Evolutionary conservation across 352 stramenopile species (phyloP), one percentile per base, ranked within the genome.

Genomic region (Phytophthora citrophthora): DNA sequence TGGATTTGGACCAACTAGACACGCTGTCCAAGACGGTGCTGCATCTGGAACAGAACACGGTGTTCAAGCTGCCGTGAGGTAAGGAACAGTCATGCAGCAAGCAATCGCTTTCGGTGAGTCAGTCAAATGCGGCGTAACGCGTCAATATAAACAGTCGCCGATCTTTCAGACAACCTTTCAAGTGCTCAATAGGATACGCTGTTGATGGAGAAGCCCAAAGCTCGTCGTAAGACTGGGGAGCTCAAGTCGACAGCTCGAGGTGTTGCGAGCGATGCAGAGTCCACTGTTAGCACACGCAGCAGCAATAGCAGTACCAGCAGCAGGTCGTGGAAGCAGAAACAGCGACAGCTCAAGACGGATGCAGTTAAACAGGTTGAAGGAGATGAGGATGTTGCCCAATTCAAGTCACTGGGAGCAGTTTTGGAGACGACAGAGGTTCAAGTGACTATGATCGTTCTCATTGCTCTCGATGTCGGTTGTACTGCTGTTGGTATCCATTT

Each of bases 41-140:
- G 40, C 80, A 90, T 70, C 68, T 91, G 61, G 83, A 91, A 69
- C 78, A 90, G 64, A 88, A 77, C 64, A 91, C 79, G 15, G 54
- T 89, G 27, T 50, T 88, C 36, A 89, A 88, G 64, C 59, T 91
- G 16, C 59, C 68, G 26, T 89, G 58, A 82, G 16, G 18, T 52
- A 59, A 46, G n/a, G 23, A 55, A 46, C 27, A 32, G 1, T 9
- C 27, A 32, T 11, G 29, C 29, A 12, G 8, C 29, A 34, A 20
- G 29, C 29, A 34, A 34, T 34, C 29, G 29, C 29, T 32, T 27
- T 18, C 47, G 26, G 54, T 39, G 38, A 29, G 26, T 29, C 26
- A 29, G 26, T 29, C 26, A 34, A n/a, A 34, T 36, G 3, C 6
- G 32, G 13, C 13, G 23, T 39, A 47, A 56, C 40, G 32, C 34